Base-by-base conservation (phyloP, 148 eudicot species). In the Chenopodium quinoa region DNA sequence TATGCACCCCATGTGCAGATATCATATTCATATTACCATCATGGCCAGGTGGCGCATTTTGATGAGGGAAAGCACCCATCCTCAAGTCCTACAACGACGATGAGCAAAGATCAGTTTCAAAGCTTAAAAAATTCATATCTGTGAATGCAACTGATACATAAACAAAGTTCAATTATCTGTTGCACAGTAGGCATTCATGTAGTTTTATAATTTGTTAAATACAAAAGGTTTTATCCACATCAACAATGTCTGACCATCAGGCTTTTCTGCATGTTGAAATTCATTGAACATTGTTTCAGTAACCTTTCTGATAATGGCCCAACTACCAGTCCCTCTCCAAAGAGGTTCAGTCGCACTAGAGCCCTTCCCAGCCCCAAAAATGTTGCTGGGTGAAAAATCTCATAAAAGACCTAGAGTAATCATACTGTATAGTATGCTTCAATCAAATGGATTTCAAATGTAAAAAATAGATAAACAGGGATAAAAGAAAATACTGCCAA, bases 21-120 rank as follows among this genome's bases (percentile, higher is more conserved):
- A 72, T 86, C 60, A 88, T 34, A 81, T 83, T 86, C 75, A 85
- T 83, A 60, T 88, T 84, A 79, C 86, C 83, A 81, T 87, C 89
- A 65, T 68, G 87, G 78, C 70, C 81, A 80, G 92, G 89, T 44
- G 86, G 68, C 29, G 75, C 84, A 84, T 80, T 91, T 79, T 86
- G 93, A 75, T 82, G 80, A 11, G 88, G 86, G 77, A 84, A 85
- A 81, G 87, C 90, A 75, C 90, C 89, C 63, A 83, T 74, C 82
- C 91, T 91, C 84, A 74, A 81, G 46, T 91, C 97, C 98, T 94
- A 82, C 76, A 77, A 83, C 34, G 79, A 75, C 60, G 50, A 74
- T 25, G 46, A 22, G 27, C 54, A 29, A 11, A 29, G 7, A 81
- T 50, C 20, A 76, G 64, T 68, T 67, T 62, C 60, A 54, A 68